Conservation (phyloP, 768 basidiomycete species). For the Mycena albidolilacea region DNA sequence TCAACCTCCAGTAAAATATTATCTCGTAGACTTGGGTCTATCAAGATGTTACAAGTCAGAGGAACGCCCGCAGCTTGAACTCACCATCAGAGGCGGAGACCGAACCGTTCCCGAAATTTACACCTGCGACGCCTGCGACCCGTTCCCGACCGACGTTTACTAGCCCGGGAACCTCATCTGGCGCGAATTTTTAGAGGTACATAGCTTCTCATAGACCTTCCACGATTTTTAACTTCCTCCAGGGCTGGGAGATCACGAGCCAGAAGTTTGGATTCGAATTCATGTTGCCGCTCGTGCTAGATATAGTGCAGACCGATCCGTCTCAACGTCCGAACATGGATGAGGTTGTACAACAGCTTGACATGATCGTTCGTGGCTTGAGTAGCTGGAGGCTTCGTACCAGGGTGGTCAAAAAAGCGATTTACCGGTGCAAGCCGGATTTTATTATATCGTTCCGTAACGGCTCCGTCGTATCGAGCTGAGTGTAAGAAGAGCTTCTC, state of each 20-base stretch:
- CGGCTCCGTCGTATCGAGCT: no score
- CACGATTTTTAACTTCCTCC: neutral
- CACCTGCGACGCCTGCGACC: neutral
- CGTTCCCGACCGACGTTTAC: slow-evolving; percentile 3
- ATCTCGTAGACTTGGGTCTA: slow-evolving; percentile 15
- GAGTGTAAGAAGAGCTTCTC: no score
- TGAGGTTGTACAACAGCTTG: neutral
- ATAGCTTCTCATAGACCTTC: neutral
- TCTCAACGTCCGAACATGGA: neutral
- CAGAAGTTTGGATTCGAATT: slow-evolving; percentile 8
- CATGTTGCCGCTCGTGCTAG: neutral
- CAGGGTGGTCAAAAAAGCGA: neutral
- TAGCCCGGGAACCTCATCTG: slow-evolving; percentile 4
- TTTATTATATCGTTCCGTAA: neutral
- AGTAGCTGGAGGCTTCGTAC: slow-evolving; percentile 9
- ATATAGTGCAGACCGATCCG: neutral
- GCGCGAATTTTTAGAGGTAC: neutral
- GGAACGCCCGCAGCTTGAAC: neutral
- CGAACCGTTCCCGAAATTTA: neutral
- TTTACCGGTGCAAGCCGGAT: neutral
- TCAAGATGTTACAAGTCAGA: no score
- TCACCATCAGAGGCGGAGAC: neutral
- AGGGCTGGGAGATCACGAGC: neutral
- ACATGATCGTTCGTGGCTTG: neutral
- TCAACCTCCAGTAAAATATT: slow-evolving; percentile 7